Conservation (phyloP, 2,329 filamentous ascomycete genomes). For the Tricladium varicosporioides region DNA sequence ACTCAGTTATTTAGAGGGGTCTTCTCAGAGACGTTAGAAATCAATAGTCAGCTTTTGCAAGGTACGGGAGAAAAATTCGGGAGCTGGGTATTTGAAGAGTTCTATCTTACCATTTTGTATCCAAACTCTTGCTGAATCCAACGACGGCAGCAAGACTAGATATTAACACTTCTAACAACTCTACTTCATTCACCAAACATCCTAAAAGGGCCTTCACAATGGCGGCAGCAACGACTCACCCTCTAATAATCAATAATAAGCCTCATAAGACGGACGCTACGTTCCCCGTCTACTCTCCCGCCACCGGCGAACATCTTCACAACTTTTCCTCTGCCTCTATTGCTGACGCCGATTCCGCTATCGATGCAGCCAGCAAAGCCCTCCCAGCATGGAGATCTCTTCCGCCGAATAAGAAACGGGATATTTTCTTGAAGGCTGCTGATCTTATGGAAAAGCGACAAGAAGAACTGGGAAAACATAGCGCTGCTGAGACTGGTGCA, state of each 20-base stretch:
- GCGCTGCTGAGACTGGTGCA: slow-evolving; percentile 52
- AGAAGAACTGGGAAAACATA: slow-evolving; percentile 57
- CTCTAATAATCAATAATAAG: slow-evolving; percentile 44
- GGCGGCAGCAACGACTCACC: slow-evolving; percentile 19
- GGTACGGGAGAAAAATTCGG: no score
- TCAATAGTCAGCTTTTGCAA: no score
- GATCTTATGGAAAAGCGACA: slow-evolving; percentile 54
- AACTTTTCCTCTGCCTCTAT: slow-evolving; percentile 56
- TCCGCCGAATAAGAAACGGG: slow-evolving; percentile 58
- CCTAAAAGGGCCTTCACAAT: no score
- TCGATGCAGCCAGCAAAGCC: slow-evolving; percentile 58
- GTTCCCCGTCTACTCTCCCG: slow-evolving; percentile 57
- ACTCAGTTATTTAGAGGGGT: no score
- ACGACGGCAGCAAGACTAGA: no score
- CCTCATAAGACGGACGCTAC: slow-evolving; percentile 46
- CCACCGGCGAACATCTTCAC: slow-evolving; percentile 50
- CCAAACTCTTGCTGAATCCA: no score
- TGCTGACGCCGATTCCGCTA: slow-evolving; percentile 52
- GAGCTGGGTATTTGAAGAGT: no score
- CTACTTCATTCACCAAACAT: no score
- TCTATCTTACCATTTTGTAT: no score
- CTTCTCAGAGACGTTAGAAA: no score
- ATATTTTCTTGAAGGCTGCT: slow-evolving; percentile 68
- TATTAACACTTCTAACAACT: no score
- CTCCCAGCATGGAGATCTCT: slow-evolving; percentile 67